Percentiles rank a stretch among this genome's conserved stretches.
Evolutionary conservation across 768 basidiomycete species (phyloP).

Genomic region (Phaeolepiota aurea): DNA sequence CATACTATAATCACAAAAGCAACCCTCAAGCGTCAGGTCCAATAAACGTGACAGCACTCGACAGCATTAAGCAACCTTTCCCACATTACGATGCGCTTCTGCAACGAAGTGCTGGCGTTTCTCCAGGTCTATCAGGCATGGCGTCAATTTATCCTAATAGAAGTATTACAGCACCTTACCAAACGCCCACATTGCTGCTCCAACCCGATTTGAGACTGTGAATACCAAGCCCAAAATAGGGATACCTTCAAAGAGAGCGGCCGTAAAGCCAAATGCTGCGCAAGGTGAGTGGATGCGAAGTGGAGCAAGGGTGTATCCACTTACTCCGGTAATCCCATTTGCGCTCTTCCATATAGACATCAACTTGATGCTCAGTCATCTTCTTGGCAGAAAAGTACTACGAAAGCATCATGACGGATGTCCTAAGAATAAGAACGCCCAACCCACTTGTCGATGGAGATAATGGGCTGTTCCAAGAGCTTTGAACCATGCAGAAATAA

Average conservation of each 20-base stretch:
- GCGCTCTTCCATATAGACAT: conserved; percentile 79
- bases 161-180: conserved; percentile 29
- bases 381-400: conserved; percentile 83
- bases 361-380: conserved; percentile 64
- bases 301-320: conserved; percentile 8
- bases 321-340: conserved; percentile 82
- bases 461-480: conserved; percentile 58
- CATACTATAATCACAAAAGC: too few relatives aligned
- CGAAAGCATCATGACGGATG: conserved; percentile 1
- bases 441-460: conserved; percentile 59
- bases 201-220: conserved; percentile 79
- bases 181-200: conserved; percentile 92
- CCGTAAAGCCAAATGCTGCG: conserved; percentile 80
- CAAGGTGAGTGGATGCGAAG: neutral
- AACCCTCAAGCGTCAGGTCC: too few relatives aligned
- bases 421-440: too few relatives aligned
- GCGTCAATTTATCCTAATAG: neutral
- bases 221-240: conserved; percentile 80
- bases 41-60: too few relatives aligned
- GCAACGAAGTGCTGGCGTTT: conserved; percentile 47
- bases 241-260: conserved; percentile 72
- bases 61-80: too few relatives aligned
- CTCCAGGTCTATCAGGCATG: conserved; percentile 45
- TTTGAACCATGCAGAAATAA: conserved; percentile 56
- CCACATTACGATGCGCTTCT: too few relatives aligned